Evolutionary conservation across 1,284 basidiomycete species (phyloP).

Genomic region (Cystobasidium sp.): DNA sequence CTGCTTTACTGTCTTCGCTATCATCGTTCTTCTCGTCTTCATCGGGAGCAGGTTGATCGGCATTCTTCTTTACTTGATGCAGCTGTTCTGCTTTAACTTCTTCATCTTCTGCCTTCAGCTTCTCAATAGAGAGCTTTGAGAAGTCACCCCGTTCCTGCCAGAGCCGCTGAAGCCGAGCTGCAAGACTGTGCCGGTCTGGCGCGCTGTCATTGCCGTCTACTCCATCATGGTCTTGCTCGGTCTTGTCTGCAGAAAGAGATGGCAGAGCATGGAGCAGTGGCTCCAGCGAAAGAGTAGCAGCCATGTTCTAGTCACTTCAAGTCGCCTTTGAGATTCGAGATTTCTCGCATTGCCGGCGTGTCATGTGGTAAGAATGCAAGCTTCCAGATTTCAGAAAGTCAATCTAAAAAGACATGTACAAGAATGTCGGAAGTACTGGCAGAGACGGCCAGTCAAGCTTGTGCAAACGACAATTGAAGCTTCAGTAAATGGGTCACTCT

Average conservation of each 20-base stretch:
- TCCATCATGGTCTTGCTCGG: not conserved
- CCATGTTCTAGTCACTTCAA: not conserved
- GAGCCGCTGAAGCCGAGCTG: constrained; percentile 46
- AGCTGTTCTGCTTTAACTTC: not conserved
- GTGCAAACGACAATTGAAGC: no score
- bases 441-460: no score
- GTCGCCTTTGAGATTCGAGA: no score
- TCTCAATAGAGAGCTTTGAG: constrained; percentile 42
- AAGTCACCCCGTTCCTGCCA: constrained; percentile 53
- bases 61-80: not conserved
- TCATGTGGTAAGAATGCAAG: not conserved
- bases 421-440: no score
- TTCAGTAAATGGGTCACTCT: no score
- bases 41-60: not conserved
- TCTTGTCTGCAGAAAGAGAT: not conserved
- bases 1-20: not conserved
- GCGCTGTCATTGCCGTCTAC: not conserved
- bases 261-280: constrained; percentile 29
- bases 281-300: constrained; percentile 39
- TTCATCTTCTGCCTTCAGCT: constrained; percentile 13
- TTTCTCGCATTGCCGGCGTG: not conserved
- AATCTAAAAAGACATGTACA: no score
- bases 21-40: constrained; percentile 6
- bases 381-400: no score
- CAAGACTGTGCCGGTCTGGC: constrained; percentile 26